Percentiles rank a stretch among this genome's conserved stretches.
Conservation (phyloP, 2,329 filamentous ascomycete genomes). For the Knufia petricola region DNA sequence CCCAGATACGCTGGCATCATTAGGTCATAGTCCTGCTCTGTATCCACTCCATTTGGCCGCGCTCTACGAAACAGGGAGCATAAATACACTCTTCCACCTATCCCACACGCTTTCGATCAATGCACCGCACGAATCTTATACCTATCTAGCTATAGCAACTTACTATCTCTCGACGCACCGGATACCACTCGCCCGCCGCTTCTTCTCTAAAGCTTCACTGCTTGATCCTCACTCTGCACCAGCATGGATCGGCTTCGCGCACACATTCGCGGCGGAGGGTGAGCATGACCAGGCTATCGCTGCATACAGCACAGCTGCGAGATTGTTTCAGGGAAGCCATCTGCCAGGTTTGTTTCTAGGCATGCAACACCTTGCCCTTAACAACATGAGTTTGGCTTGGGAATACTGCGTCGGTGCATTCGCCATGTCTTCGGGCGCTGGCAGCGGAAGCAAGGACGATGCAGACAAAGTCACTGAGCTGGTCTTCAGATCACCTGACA, state of each 20-base stretch:
- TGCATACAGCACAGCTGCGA: constrained; percentile 88
- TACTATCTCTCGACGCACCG: constrained; percentile 88
- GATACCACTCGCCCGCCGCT: constrained; percentile 85
- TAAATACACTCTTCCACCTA: constrained; percentile 81
- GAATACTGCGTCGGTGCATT: constrained; percentile 92
- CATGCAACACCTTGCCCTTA: constrained; percentile 95
- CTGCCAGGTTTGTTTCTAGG: constrained; percentile 90
- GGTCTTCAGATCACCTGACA: constrained; percentile 21
- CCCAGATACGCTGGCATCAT: constrained; percentile 24
- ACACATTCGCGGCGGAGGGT: constrained; percentile 94
- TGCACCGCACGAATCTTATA: constrained; percentile 80
- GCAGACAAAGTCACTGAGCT: constrained; percentile 12
- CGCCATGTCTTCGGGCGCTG: constrained; percentile 41
- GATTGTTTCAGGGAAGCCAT: constrained; percentile 93
- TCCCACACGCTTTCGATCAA: constrained; percentile 87
- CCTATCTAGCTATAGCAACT: constrained; percentile 87
- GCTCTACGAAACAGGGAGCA: constrained; percentile 75
- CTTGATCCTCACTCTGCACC: constrained; percentile 97
- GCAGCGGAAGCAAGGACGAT: constrained; percentile 27
- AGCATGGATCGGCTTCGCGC: constrained; percentile 97
- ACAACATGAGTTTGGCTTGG: constrained; percentile 86
- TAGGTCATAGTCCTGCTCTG: constrained; percentile 45
- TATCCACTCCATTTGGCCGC: constrained; percentile 89
- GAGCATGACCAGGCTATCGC: constrained; percentile 98
- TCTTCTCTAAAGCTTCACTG: constrained; percentile 94